phyloP scores from a whole-genome alignment of 441 rosid genomes.

The Pelargonium myrrhifolium region DNA sequence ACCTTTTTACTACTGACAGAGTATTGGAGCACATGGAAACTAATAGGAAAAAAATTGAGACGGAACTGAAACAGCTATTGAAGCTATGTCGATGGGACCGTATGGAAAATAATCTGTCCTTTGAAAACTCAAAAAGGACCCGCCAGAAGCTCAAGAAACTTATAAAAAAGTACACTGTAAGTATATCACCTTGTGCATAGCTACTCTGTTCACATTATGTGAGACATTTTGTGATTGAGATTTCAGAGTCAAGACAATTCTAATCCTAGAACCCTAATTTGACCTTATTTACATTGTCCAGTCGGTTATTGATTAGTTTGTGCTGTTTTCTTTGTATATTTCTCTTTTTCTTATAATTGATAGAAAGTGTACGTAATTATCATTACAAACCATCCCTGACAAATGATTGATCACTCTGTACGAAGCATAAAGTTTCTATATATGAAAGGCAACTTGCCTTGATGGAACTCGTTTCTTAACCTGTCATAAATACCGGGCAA shows the following conservation, averaged over 20 bases:
- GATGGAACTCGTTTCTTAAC: no score
- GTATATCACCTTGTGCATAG: constrained; percentile 19
- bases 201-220: neutral
- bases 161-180: constrained; percentile 69
- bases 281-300: neutral
- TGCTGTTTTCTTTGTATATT: neutral
- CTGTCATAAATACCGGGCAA: no score
- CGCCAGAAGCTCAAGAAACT: constrained; percentile 78
- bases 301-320: neutral
- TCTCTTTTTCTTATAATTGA: no score
- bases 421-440: no score
- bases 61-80: constrained; percentile 56
- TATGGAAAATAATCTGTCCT: constrained; percentile 43
- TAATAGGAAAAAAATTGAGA: constrained; percentile 48
- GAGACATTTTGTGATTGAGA: neutral
- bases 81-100: constrained; percentile 83
- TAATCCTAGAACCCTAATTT: neutral
- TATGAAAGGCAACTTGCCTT: no score
- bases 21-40: constrained; percentile 55
- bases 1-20: constrained; percentile 34
- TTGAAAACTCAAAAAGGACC: constrained; percentile 55
- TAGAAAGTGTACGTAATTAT: neutral
- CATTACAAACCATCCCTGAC: no score
- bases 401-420: no score
- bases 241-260: neutral